Evolutionary conservation across 169 alveolate genomes (phyloP).

Genomic region (Cryptosporidium viatorum): DNA sequence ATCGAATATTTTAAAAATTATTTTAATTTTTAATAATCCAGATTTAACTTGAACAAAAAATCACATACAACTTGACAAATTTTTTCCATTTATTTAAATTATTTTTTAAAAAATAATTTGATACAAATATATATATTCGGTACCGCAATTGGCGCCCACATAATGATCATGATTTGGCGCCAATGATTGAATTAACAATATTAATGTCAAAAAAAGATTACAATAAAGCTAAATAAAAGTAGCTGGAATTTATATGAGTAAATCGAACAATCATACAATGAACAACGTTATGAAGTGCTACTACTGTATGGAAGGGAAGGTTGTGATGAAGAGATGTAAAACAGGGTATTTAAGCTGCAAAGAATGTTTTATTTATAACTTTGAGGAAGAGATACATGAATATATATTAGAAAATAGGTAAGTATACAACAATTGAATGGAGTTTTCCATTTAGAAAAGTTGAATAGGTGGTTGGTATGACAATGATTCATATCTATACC

Average conservation of each 20-base stretch:
- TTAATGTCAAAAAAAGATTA: slow-evolving; percentile 13
- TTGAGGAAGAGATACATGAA: slow-evolving; percentile 95
- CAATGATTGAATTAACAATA: not conserved
- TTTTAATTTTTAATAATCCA: too few species aligned
- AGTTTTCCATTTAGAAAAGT: not conserved
- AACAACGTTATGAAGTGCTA: not conserved
- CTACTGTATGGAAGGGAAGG: slow-evolving; percentile 83
- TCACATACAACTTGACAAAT: not conserved
- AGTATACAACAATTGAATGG: not conserved
- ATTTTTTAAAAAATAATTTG: too few species aligned
- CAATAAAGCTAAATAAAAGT: not conserved
- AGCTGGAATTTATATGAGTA: not conserved
- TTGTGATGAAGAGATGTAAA: slow-evolving; percentile 91
- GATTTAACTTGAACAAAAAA: not conserved
- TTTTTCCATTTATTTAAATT: not conserved
- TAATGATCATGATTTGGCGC: not conserved
- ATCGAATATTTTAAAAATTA: not conserved
- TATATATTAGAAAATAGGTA: slow-evolving; percentile 82
- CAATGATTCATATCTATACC: not conserved
- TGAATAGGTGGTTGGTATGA: not conserved
- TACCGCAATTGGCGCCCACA: slow-evolving; percentile 1
- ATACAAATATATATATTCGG: not conserved
- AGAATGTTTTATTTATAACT: slow-evolving; percentile 91
- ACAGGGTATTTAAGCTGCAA: slow-evolving; percentile 90
- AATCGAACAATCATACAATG: not conserved